Base-by-base conservation (phyloP, 148 eudicot species). In the Cornus controversa region DNA sequence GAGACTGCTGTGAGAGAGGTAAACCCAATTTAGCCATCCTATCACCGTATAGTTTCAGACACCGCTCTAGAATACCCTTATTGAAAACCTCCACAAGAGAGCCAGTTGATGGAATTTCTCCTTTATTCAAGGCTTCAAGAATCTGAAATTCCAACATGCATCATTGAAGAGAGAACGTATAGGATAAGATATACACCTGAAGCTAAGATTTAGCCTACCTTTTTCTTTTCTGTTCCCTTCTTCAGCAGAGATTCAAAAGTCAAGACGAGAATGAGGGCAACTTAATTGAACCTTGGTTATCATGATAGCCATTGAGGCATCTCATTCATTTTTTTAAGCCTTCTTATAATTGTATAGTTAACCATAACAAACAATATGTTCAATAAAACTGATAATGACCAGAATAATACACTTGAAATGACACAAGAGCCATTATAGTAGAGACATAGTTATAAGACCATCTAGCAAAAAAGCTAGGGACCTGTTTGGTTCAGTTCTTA, bases 71-170 rank as follows among this genome's bases (percentile, higher is more conserved):
- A 80, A 96, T 89, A 67, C 85, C 91, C 90, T 96, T 96, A 62
- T 96, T 96, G 82, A 96, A 96, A 81, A 96, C 88, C 82, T 96
- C 99, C 78, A 96, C 99, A 53, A 96, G 95, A 66, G 99, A 96
- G 68, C 98, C 99, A 22, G 99, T 90, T 18, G 99, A 88, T 54
- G 99, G 99, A 73, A 96, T 96, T 82, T 96, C 99, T 79, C 99
- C 99, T 87, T 96, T 93, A 78, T 96, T 96, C 84, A 96, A 84
- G 81, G 99, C 99, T 80, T 93, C 99, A 79, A 96, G 90, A 71
- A 96, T 96, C 99, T 96, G 87, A 78, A 78, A 86, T 47, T 22
- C 53, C 80, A 79, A 83, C 45, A 42, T 14, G 31, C 42, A 54
- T 10, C 22, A 4, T 20, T 26, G 16, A 53, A 73, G 45, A 50